Evolutionary conservation across 257 asterid genomes (phyloP).

Genomic region (Nicotiana otophora): DNA sequence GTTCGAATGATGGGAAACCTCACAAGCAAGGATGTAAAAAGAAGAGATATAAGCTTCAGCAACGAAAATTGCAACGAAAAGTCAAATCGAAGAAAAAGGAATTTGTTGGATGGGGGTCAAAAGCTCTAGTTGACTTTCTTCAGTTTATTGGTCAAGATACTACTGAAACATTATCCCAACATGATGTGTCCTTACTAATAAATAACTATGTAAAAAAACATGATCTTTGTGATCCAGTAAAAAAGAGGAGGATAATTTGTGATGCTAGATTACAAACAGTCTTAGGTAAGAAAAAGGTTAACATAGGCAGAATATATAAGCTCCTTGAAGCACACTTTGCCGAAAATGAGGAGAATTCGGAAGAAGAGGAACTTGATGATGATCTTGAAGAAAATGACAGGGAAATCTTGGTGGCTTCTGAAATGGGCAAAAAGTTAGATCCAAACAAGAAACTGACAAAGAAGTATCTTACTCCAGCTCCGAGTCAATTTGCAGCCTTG

Average conservation of each 20-base stretch:
- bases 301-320: slow-evolving; percentile 32
- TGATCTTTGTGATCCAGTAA: slow-evolving; percentile 42
- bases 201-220: slow-evolving; percentile 42
- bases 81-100: slow-evolving; percentile 33
- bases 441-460: no score
- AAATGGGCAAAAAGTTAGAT: slow-evolving; percentile 14
- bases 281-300: slow-evolving; percentile 39
- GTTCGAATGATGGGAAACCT: slow-evolving; percentile 17
- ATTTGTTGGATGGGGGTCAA: slow-evolving; percentile 82
- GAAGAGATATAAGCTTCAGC: slow-evolving; percentile 22
- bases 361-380: slow-evolving; percentile 36
- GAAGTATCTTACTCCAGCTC: slow-evolving; percentile 3
- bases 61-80: slow-evolving; percentile 13
- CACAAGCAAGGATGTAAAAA: slow-evolving; percentile 18
- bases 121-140: slow-evolving; percentile 58
- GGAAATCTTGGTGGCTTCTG: not conserved
- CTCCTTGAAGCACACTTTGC: slow-evolving; percentile 58
- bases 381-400: slow-evolving; percentile 27
- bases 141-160: slow-evolving; percentile 55
- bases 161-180: slow-evolving; percentile 34
- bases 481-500: slow-evolving; percentile 50
- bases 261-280: slow-evolving; percentile 45
- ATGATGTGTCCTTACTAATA: slow-evolving; percentile 48
- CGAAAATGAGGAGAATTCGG: slow-evolving; percentile 43
- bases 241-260: slow-evolving; percentile 45